Base-by-base conservation (phyloP, 2,329 filamentous ascomycete species). In the Phaeosphaeriaceae sp. region DNA sequence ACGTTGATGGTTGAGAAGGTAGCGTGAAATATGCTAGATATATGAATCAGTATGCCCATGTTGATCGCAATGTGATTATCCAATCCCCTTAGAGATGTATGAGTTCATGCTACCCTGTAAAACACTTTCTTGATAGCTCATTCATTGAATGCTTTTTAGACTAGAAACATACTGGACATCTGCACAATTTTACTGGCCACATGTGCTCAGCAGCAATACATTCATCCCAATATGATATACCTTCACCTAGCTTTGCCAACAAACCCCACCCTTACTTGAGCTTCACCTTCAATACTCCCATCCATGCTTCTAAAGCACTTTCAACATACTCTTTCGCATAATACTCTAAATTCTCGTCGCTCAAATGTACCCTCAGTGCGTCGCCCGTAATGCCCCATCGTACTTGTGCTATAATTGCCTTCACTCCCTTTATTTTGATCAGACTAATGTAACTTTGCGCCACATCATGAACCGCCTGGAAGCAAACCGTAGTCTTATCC, bases 261-360 rank as follows among this genome's bases (percentile, higher is more conserved):
- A n/a, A n/a, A n/a, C 3, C 5, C 15, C 8, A 3, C 11, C 26
- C 11, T 56, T 69, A 70, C 54, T 58, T 64, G n/a, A 71, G 54
- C 54, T 67, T 72, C 15, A 73, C 70, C 52, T 63, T 64, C 37
- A 64, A 35, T 13, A 73, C 58, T 1, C 67, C 68, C 15, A 60
- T 57, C 56, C 70, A 60, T 3, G 66, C 63, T 18, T 71, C 67
- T 2, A 67, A 36, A 5, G 61, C 65, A n/a, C 64, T 66, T 16
- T 71, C 68, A 6, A 64, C 61, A 40, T 71, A 71, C 37, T 69
- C 64, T 9, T 41, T 49, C 9, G 66, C 64, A 52, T 67, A 72
- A 8, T 23, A 42, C 9, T 60, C 52, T 8, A 67, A 47, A 40
- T 69, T 60, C 0, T 54, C 58, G n/a, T 64, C 61, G 6, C 38